Base-by-base conservation (phyloP, 2,329 filamentous ascomycete species). In the Clarireedia monteithiana region DNA sequence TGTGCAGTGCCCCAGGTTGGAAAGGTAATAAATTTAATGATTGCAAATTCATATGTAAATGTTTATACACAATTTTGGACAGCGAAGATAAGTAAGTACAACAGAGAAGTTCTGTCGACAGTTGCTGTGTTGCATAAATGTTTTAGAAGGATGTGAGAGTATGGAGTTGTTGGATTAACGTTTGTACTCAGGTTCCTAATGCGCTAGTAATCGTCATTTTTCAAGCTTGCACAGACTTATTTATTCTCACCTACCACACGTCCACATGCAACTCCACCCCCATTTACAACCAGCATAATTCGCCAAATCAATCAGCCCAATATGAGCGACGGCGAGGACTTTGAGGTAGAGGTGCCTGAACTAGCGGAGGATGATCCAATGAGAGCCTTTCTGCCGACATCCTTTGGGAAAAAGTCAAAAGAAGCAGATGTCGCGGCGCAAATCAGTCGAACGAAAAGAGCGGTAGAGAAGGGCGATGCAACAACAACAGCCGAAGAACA, bases 341-440 rank as follows among this genome's bases (percentile, higher is more conserved):
- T 77, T 64, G 75, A 80, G 59, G 73, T 85, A 44, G 80, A 84
- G 63, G 72, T 68, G 24, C 76, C 79, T 17, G 75, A 77, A 36
- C 65, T 85, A 59, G 77, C 78, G 36, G 74, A 73, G 20, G 82
- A 89, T 67, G 86, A 90, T 60, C 84, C 85, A 42, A 80, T 92
- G 77, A 81, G 85, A 67, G 79, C 83, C 50, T 95, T 91, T 68
- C 74, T 96, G 59, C 91, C 92, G 0, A 78, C 84, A 2, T 83
- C 89, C 0, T 96, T 97, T 69, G 92, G 92, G 52, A 95, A 92
- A 70, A 86, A 88, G 69, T 79, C 83, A 39, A 85, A 82, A 64
- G 82, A 85, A 60, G 76, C 88, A 64, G 83, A 95, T 71, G 78
- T 92, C 61, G 81, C 84, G 53, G 85, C 85, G 56, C 91, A 96